Base-by-base conservation (phyloP, 345 rosid genomes). In the Salix suchowensis region DNA sequence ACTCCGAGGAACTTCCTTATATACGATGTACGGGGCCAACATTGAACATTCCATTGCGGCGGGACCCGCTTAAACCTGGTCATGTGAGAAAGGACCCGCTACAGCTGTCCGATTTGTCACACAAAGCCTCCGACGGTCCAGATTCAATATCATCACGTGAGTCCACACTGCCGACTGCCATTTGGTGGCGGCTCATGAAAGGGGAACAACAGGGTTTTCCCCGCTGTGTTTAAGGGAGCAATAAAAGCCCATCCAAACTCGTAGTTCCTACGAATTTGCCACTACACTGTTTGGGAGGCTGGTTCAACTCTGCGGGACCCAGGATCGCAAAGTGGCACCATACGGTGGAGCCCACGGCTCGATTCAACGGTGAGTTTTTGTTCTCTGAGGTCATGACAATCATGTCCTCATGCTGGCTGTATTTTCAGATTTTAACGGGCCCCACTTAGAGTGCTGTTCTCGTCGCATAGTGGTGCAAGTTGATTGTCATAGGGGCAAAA, bases 311-410 rank as follows among this genome's bases (percentile, higher is more conserved):
- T 11, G 72, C 34, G 75, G 82, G 66, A 46, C 80, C 68, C 83
- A 52, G 5, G n/a, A 5, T 0, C 11, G 64, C 75, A 46, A 77
- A 54, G 24, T 8, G 70, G 65, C 40, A 44, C 21, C 26, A 19
- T 40, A 2, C 10, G 69, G 80, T 73, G 83, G 86, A 83, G 83
- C 89, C 86, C 88, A 66, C 5, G 74, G 48, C 54, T 60, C 0
- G 42, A 69, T 78, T 79, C 79, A 81, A 80, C 84, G 88, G 86
- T 40, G 82, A 44, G 81, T 70, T 77, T 21, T 26, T 13, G n/a
- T 15, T 81, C 42, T 28, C 32, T 50, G 70, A 18, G 70, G 58
- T 28, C 78, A 24, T 72, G 74, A n/a, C 36, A 46, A 58, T 46
- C 76, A 66, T 52, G 73, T 69, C 46, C 21, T 16, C 6, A 15